These are phyloP conservation scores for Colletotrichum higginsianum DNA, from an alignment of 2,329 filamentous ascomycete genomes.

Conservation along the genomic window DNA sequence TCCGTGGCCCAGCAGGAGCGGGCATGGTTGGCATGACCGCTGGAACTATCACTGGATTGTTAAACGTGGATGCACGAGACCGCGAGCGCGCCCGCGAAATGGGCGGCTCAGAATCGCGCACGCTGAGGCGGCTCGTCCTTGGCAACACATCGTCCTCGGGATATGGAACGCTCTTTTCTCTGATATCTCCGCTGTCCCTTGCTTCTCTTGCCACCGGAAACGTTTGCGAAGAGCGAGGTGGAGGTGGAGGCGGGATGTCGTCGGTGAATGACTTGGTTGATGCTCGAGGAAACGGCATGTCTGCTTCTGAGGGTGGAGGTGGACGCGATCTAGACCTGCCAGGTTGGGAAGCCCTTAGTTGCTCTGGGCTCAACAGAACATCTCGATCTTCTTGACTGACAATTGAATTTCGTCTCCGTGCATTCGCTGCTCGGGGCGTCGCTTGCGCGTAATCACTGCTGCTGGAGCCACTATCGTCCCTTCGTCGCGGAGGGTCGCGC, in stretches of 20 bases:
- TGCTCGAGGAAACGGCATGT: constrained; percentile 50
- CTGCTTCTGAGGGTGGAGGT: constrained; percentile 49
- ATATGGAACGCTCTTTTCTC: constrained; percentile 47
- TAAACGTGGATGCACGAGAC: constrained; percentile 49
- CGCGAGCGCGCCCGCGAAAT: constrained; percentile 40
- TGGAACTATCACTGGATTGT: constrained; percentile 39
- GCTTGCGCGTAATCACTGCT: constrained; percentile 56
- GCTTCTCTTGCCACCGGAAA: constrained; percentile 47
- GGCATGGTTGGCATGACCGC: constrained; percentile 45
- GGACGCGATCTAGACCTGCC: constrained; percentile 52
- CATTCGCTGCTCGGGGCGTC: constrained; percentile 47
- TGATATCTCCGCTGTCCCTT: constrained; percentile 31
- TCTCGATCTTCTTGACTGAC: constrained; percentile 54
- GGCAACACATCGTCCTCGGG: constrained; percentile 50
- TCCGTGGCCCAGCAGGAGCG: constrained; percentile 43
- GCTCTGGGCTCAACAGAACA: constrained; percentile 45
- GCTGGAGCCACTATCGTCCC: constrained; percentile 56
- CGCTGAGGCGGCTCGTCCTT: constrained; percentile 40
- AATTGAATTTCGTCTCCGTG: constrained; percentile 53
- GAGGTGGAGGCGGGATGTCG: constrained; percentile 35
- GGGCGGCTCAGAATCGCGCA: constrained; percentile 33
- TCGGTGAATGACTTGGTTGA: constrained; percentile 39
- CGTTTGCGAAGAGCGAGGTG: constrained; percentile 49
- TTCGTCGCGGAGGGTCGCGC: constrained; percentile 47
- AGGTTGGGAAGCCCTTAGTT: constrained; percentile 36